Base-by-base conservation (phyloP, 2,329 filamentous ascomycete species). In the Helicocarpus griseus region DNA sequence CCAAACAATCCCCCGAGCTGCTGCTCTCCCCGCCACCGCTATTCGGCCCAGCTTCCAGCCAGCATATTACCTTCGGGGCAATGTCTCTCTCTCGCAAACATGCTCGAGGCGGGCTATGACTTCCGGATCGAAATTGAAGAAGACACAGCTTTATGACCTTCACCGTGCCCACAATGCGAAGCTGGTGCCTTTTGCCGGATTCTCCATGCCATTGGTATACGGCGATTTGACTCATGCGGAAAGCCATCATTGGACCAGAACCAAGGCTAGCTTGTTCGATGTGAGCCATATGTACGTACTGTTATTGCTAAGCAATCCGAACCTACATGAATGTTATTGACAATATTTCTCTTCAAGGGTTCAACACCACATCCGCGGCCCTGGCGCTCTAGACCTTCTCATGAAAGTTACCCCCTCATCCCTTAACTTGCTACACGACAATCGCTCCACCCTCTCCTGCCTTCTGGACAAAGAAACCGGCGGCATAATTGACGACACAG, bases 141-240 rank as follows among this genome's bases (percentile, higher is more conserved):
- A 66, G 70, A 94, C 88, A 2, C 82, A 85, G 26, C 76, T 96
- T 21, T 86, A 91, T 69, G 83, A 89, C 61, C 74, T 94, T 21
- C 87, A 95, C 68, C 63, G 90, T 56, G 77, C 80, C 53, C 76
- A 87, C 65, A 88, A 88, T 59, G 93, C 80, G 59, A 96, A 95
- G 73, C 93, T 97, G 82, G 91, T 96, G 47, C 87, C 89, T n/a
- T 98, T 96, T 71, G 91, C 87, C 57, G 89, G 89, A 59, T 95
- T 85, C 73, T 77, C 81, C 60, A 96, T 98, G 89, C 93, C 93
- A 6, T 83, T 98, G 41, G 86, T 93, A 69, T 98, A 97, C 74
- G 71, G 77, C 31, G 80, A 83, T 58, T 77, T 87, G 58, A 84
- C 85, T 60, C 85, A 96, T 57, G 78, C 81, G 59, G 87, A 89